Conservation (phyloP, 371 early-diverging fungal species). For the Syncephalastrum sp. region DNA sequence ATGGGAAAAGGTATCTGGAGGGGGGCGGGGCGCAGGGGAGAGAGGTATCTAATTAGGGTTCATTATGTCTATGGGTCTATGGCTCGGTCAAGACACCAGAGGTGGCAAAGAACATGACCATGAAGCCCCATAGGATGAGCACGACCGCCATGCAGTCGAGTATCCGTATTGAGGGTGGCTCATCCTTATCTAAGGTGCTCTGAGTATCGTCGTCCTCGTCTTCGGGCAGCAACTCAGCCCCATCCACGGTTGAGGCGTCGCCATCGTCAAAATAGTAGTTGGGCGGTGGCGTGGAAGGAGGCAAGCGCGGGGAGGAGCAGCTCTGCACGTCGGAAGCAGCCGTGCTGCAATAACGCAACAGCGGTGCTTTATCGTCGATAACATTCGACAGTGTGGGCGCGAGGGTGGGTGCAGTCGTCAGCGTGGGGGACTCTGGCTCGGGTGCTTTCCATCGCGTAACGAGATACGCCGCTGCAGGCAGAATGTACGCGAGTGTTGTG, state of each 20-base stretch:
- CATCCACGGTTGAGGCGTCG: slow-evolving; percentile 18
- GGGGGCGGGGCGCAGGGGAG: not conserved
- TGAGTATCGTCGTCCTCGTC: slow-evolving; percentile 4
- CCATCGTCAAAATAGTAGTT: slow-evolving; percentile 18
- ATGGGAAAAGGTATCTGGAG: slow-evolving; percentile 1
- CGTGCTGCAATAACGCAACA: not conserved
- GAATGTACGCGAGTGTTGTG: slow-evolving; percentile 43
- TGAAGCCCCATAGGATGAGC: slow-evolving; percentile 35
- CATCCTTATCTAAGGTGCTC: slow-evolving; percentile 1
- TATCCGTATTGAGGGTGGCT: slow-evolving; percentile 13
- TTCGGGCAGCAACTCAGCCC: slow-evolving; percentile 11
- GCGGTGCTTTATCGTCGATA: slow-evolving; percentile 8
- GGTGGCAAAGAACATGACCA: slow-evolving; percentile 37
- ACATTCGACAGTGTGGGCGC: slow-evolving; percentile 1
- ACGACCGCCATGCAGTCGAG: slow-evolving; percentile 29
- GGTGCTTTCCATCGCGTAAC: slow-evolving; percentile 18
- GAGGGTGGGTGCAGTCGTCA: slow-evolving; percentile 13
- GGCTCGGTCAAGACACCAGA: slow-evolving; percentile 23
- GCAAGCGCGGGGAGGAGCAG: slow-evolving; percentile 14
- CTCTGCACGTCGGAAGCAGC: slow-evolving; percentile 11
- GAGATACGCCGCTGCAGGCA: slow-evolving; percentile 40
- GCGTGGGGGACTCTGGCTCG: slow-evolving; percentile 8
- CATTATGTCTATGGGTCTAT: not conserved
- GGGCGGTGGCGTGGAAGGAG: slow-evolving; percentile 4
- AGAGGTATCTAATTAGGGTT: too few relatives aligned